These are phyloP conservation scores for Harringtonia aguacate DNA, from an alignment of 2,329 filamentous ascomycete genomes.

Conservation along the genomic window DNA sequence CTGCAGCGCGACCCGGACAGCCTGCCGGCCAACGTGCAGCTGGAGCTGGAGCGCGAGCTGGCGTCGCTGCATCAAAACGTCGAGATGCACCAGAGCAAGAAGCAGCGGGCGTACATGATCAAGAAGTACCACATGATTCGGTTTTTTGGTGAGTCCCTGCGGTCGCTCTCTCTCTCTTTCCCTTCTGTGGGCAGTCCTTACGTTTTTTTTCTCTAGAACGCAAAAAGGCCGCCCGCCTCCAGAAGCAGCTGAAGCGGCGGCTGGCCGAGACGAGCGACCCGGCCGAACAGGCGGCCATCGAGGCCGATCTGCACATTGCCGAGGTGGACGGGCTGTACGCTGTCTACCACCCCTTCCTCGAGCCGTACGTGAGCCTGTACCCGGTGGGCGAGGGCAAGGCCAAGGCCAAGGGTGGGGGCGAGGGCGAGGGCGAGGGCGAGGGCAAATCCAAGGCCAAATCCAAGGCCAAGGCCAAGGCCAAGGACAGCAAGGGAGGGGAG, in stretches of 20 bases:
- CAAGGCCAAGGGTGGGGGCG: background rate
- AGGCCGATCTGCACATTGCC: conserved; percentile 51
- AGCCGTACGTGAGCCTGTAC: conserved; percentile 59
- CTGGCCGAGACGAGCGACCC: conserved; percentile 39
- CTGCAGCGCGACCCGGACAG: conserved; percentile 45
- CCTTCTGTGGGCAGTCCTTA: background rate
- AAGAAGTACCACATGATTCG: conserved; percentile 72
- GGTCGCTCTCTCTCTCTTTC: no score
- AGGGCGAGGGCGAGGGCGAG: conserved; percentile 17
- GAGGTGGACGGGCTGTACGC: conserved; percentile 71
- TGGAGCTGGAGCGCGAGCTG: conserved; percentile 63
- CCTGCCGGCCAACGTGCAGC: conserved; percentile 56
- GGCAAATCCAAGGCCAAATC: no score
- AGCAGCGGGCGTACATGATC: conserved; percentile 59
- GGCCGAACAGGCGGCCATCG: conserved; percentile 39
- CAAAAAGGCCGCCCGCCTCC: conserved; percentile 58
- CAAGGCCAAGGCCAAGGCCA: background rate
- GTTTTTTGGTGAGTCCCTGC: conserved; percentile 71
- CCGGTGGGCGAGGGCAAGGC: conserved; percentile 24
- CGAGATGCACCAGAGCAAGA: conserved; percentile 45
- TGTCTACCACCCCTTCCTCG: conserved; percentile 58
- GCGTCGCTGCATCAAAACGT: conserved; percentile 56
- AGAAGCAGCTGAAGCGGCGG: conserved; percentile 53
- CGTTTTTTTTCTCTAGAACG: conserved; percentile 38
- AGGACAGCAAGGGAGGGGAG: background rate